A percentile compares a stretch with the other conserved stretches of the same genome.
Conservation (phyloP, 345 rosid genomes). For the Aurinia saxatilis region DNA sequence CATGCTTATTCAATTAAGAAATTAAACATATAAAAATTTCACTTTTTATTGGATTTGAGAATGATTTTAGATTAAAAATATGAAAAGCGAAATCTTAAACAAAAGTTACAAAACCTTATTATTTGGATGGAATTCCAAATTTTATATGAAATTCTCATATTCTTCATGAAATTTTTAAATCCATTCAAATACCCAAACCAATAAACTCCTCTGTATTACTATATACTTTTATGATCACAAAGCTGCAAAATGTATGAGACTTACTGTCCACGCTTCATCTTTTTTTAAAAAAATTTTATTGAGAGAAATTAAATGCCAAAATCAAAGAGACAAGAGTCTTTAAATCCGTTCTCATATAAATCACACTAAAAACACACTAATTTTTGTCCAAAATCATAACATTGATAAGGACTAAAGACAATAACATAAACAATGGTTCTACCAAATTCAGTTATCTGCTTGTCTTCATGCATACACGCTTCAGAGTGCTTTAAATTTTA, state of each 20-base stretch:
- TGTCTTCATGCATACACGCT: constrained; percentile 7
- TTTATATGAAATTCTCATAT: too few relatives aligned
- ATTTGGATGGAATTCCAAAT: too few relatives aligned
- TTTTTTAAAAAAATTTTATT: neutral
- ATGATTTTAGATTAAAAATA: too few relatives aligned
- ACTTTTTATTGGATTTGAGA: too few relatives aligned
- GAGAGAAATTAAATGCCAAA: neutral
- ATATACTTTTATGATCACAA: neutral
- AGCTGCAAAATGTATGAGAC: neutral
- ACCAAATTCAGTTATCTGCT: constrained; percentile 26
- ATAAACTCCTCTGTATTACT: too few relatives aligned
- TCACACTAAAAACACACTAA: neutral
- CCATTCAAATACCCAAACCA: too few relatives aligned
- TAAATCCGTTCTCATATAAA: neutral
- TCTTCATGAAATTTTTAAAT: too few relatives aligned
- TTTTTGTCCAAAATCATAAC: constrained; percentile 11
- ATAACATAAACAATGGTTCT: constrained; percentile 16
- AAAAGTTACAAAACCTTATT: too few relatives aligned
- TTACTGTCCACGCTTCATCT: neutral
- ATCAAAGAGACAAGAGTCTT: constrained; percentile 18
- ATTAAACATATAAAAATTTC: too few relatives aligned
- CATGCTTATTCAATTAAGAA: too few relatives aligned
- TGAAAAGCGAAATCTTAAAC: too few relatives aligned
- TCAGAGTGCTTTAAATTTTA: constrained; percentile 1
- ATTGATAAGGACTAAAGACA: constrained; percentile 8